These are phyloP conservation scores for Acorus calamus DNA, from an alignment of 106 monocot species.

Conservation along the genomic window DNA sequence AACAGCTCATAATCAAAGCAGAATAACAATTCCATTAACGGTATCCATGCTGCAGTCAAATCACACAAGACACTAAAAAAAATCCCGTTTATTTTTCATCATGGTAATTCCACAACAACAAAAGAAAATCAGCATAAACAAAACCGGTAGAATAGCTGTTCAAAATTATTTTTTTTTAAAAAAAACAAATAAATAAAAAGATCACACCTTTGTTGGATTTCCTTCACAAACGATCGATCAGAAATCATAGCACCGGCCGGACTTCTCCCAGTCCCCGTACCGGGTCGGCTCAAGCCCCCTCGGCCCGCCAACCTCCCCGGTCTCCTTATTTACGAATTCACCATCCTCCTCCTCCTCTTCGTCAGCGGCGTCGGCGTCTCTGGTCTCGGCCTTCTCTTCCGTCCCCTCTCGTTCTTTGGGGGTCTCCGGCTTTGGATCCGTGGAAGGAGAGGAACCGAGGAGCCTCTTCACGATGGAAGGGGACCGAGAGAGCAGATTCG, in stretches of 20 bases:
- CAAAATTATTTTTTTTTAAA: slow-evolving; percentile 3
- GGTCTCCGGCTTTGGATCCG: background rate
- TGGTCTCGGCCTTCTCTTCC: background rate
- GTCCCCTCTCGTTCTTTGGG: background rate
- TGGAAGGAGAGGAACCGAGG: background rate
- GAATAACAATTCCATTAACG: too few species aligned
- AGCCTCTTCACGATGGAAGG: background rate
- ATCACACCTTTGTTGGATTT: too few species aligned
- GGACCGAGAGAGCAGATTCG: background rate
- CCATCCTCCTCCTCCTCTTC: slow-evolving; percentile 26
- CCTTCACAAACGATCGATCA: slow-evolving; percentile 9
- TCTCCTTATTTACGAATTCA: slow-evolving; percentile 44
- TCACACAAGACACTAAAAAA: too few species aligned
- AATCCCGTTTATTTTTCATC: too few species aligned
- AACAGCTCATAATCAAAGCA: too few species aligned
- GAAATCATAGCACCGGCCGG: slow-evolving; percentile 81
- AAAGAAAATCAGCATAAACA: too few species aligned
- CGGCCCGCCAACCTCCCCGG: slow-evolving; percentile 72
- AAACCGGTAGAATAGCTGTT: too few species aligned
- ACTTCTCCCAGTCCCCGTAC: slow-evolving; percentile 76
- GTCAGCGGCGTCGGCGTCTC: background rate
- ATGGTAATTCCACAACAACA: too few species aligned
- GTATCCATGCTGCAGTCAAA: too few species aligned
- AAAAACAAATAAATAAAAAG: background rate
- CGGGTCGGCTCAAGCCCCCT: slow-evolving; percentile 78